A percentile compares a stretch with the other conserved stretches of the same genome.
Conservation (phyloP, 257 asterid species). For the Ilex aquifolium region DNA sequence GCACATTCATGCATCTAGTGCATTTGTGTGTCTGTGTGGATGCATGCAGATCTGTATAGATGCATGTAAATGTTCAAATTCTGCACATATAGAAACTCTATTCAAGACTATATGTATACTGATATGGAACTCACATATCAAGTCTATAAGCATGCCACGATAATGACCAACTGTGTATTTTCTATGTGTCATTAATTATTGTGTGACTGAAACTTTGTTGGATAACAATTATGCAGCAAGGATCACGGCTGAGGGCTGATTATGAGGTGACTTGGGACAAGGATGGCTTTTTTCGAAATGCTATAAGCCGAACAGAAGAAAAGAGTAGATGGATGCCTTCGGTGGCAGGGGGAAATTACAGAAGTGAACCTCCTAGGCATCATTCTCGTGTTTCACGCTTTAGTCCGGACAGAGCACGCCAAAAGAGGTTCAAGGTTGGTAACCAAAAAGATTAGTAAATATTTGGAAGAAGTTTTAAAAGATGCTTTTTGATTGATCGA, state of each 20-base stretch:
- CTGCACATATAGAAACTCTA: no score
- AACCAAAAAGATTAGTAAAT: not conserved
- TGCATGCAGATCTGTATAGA: no score
- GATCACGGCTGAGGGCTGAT: constrained; percentile 84
- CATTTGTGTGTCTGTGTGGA: no score
- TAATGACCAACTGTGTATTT: not conserved
- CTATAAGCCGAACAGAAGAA: constrained; percentile 47
- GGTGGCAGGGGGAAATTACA: constrained; percentile 29
- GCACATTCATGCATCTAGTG: no score
- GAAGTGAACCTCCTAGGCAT: constrained; percentile 43
- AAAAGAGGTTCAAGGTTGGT: constrained; percentile 75
- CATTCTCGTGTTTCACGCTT: constrained; percentile 32
- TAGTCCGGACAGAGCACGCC: constrained; percentile 57
- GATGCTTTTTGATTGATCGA: no score
- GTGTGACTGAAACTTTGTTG: not conserved
- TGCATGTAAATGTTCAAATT: no score
- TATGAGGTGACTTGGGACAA: constrained; percentile 83
- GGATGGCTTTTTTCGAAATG: constrained; percentile 55
- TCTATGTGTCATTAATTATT: not conserved
- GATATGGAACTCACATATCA: not conserved
- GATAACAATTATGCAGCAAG: constrained; percentile 57
- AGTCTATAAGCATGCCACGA: not conserved
- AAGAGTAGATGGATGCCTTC: constrained; percentile 57
- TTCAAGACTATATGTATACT: no score
- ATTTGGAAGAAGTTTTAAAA: no score